phyloP scores from a whole-genome alignment of 2,329 filamentous ascomycete species.

The Botrytis fabae region DNA sequence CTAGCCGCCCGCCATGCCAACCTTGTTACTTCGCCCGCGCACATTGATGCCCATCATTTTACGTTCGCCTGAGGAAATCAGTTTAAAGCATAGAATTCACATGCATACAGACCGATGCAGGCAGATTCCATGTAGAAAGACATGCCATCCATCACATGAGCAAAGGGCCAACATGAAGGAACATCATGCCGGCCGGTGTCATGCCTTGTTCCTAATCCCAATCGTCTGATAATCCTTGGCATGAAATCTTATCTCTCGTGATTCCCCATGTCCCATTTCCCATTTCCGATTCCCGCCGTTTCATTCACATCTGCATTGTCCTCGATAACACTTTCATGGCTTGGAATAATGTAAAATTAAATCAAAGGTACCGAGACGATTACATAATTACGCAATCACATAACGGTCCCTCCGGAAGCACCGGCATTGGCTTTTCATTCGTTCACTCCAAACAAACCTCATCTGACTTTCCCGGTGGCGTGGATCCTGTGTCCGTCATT shows the following conservation, averaged over 20 bases:
- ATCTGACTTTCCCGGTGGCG: slow-evolving; percentile 19
- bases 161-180: neutral
- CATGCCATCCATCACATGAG: neutral
- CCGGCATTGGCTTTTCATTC: slow-evolving; percentile 13
- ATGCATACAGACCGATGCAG: neutral
- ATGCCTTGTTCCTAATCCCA: neutral
- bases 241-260: neutral
- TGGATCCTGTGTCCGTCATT: slow-evolving; percentile 16
- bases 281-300: neutral
- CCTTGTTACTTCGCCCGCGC: neutral
- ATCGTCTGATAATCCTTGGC: neutral
- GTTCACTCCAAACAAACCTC: neutral
- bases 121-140: neutral
- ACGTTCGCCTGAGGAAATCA: neutral
- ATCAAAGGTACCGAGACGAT: neutral
- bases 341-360: neutral
- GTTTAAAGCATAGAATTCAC: neutral
- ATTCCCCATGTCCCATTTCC: neutral
- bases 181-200: neutral
- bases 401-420: neutral
- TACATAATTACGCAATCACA: neutral
- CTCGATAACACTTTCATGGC: neutral
- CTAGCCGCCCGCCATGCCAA: neutral
- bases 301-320: neutral
- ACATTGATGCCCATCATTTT: neutral